Base-by-base conservation (phyloP, 352 stramenopile genomes). In the Globisporangium sylvaticum region DNA sequence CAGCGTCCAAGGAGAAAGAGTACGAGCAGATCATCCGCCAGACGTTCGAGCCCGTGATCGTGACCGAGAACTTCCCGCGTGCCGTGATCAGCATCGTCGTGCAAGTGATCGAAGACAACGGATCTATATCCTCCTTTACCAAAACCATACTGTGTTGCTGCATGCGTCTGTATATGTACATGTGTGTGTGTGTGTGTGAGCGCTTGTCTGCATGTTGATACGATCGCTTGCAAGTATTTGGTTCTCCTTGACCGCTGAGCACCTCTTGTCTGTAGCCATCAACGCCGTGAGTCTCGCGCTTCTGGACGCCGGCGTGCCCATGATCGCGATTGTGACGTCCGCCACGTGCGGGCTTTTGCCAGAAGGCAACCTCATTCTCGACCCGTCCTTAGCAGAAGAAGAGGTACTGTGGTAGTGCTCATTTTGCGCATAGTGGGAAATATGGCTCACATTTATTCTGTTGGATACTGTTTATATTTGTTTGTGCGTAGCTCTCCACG, bases 81-180 rank as follows among this genome's bases (percentile, higher is more conserved):
- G 84, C 87, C n/a, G 77, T 95, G 48, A 92, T 95, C 75, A 91
- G 83, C 73, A 87, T 95, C 69, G 81, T 92, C 32, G 84, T 95
- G 32, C 87, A 95, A 80, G 84, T 95, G 48, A 81, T 95, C 61
- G 83, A 95, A 66, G 83, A 93, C 74, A 81, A 91, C 67, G 87
- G 87, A 54, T 91, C 87, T 46, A 82, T 88, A 84, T 84, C 78
- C 71, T 68, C 6, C 8, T 84, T 48, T 48, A 48, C 15, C 66
- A 75, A 58, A 29, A 74, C 46, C 44, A n/a, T 71, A 57, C 22
- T 65, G 5, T 61, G 34, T 68, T 59, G 20, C 37, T 71, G 55
- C 44, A 62, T 80, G 1, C 71, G 60, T 32, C 27, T 74, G 54
- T 62, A 18, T 32, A 24, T 61, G 39, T 69, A 7, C 8, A 12